Conservation (phyloP, 169 alveolate species). For the Besnoitia besnoiti region DNA sequence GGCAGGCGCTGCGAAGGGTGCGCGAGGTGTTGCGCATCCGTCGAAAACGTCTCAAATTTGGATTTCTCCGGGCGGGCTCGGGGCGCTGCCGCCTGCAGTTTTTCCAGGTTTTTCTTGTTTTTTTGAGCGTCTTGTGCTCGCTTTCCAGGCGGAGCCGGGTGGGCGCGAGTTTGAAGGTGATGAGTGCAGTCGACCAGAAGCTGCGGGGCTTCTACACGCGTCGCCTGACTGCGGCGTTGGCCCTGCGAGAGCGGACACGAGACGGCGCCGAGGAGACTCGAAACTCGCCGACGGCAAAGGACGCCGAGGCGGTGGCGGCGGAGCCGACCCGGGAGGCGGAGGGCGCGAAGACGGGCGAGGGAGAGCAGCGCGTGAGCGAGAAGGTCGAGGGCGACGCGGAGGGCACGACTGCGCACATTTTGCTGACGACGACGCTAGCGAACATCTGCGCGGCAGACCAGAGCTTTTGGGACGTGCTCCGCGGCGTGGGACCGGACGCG, state of each 20-base stretch:
- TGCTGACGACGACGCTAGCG: background rate
- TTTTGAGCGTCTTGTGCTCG: background rate
- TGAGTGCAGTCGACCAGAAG: slow-evolving; percentile 43
- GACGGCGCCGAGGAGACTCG: background rate
- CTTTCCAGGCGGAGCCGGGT: slow-evolving; percentile 26
- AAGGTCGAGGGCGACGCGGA: background rate
- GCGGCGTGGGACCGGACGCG: background rate
- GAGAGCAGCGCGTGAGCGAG: background rate
- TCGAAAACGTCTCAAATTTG: background rate
- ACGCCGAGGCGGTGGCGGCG: background rate
- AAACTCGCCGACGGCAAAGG: background rate
- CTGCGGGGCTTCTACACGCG: slow-evolving; percentile 38
- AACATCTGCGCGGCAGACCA: background rate
- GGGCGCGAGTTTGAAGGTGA: slow-evolving; percentile 39
- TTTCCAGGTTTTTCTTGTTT: background rate
- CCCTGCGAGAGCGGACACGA: background rate
- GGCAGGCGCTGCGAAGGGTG: background rate
- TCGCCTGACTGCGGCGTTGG: background rate
- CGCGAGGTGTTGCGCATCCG: background rate
- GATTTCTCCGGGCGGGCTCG: background rate
- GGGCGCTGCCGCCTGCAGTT: background rate
- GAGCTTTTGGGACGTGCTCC: background rate
- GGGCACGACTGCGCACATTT: background rate
- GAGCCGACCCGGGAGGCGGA: background rate
- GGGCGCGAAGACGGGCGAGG: background rate